Conservation (phyloP, 2,329 filamentous ascomycete species). For the Aspergillus ustus region DNA sequence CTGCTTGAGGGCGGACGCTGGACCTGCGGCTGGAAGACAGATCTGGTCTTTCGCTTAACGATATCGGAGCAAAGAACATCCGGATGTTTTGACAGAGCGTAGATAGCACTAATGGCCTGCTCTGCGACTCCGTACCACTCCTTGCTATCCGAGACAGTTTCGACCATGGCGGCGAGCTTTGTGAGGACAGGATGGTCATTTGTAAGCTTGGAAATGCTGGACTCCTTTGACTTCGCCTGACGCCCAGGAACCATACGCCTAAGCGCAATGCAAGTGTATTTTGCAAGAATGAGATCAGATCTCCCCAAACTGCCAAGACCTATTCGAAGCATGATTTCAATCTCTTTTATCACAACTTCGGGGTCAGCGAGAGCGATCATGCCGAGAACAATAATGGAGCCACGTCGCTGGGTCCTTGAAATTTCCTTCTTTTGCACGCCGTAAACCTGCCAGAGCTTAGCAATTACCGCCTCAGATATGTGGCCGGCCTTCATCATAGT, state of each 20-base stretch:
- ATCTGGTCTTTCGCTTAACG: conserved; percentile 80
- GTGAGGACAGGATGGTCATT: conserved; percentile 90
- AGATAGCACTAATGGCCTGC: conserved; percentile 94
- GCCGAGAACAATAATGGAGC: conserved; percentile 92
- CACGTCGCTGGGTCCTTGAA: conserved; percentile 85
- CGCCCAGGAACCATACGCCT: conserved; percentile 89
- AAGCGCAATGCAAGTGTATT: conserved; percentile 93
- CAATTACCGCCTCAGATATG: conserved; percentile 81
- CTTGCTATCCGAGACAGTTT: conserved; percentile 85
- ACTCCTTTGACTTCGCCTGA: conserved; percentile 72
- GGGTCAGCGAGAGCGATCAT: conserved; percentile 95
- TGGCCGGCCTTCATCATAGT: conserved; percentile 97
- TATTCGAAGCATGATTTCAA: conserved; percentile 90
- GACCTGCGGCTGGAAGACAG: conserved; percentile 67
- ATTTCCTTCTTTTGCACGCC: conserved; percentile 92
- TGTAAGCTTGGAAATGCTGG: conserved; percentile 72
- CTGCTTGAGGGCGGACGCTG: conserved; percentile 34
- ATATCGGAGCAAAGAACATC: conserved; percentile 92
- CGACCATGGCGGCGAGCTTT: conserved; percentile 80
- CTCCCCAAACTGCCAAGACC: conserved; percentile 82
- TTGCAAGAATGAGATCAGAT: conserved; percentile 83
- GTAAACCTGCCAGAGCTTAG: conserved; percentile 97
- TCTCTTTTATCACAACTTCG: conserved; percentile 90
- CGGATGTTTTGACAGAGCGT: conserved; percentile 89
- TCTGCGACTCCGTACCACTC: conserved; percentile 96